phyloP scores from a whole-genome alignment of 2,329 filamentous ascomycete species.

The Trichoderma asperellum region DNA sequence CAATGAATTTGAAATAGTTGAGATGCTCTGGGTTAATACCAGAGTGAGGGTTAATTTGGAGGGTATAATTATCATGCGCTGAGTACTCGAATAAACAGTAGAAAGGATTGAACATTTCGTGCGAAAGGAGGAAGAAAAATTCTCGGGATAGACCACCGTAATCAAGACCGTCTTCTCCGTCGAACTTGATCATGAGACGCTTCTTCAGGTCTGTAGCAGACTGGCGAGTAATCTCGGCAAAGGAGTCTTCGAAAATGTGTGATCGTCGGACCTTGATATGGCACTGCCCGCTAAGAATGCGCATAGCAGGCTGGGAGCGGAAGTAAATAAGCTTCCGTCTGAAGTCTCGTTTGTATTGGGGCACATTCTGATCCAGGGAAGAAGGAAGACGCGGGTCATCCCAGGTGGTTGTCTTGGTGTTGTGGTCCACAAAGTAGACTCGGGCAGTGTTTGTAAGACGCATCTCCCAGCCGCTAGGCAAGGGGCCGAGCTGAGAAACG shows the following conservation, averaged over 20 bases:
- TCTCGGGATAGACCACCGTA: slow-evolving; percentile 97
- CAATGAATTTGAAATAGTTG: slow-evolving; percentile 99
- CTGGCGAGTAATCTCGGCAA: slow-evolving; percentile 97
- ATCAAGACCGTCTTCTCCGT: slow-evolving; percentile 95
- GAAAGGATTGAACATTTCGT: slow-evolving; percentile 99
- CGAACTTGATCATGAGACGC: slow-evolving; percentile 98
- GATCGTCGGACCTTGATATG: slow-evolving; percentile 96
- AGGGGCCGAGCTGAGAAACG: slow-evolving; percentile 90
- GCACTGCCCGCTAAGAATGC: slow-evolving; percentile 93
- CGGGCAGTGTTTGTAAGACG: slow-evolving; percentile 95
- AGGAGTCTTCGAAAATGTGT: slow-evolving; percentile 98
- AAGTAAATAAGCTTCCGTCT: slow-evolving; percentile 98
- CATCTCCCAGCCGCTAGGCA: slow-evolving; percentile 99
- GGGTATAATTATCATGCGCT: slow-evolving; percentile 98
- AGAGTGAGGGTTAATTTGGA: slow-evolving; percentile 99
- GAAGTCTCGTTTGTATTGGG: slow-evolving; percentile 99
- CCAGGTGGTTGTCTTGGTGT: slow-evolving; percentile 99
- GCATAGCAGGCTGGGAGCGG: slow-evolving; percentile 93
- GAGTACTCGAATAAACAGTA: slow-evolving; percentile 99
- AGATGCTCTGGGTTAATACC: slow-evolving; percentile 99
- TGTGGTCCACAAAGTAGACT: slow-evolving; percentile 99
- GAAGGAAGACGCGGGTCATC: slow-evolving; percentile 95
- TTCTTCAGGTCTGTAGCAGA: slow-evolving; percentile 97
- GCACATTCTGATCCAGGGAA: slow-evolving; percentile 95
- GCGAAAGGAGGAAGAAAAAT: slow-evolving; percentile 98